Evolutionary conservation across 108 stramenopile genomes (phyloP).

Genomic region (Cyclotella cryptica): DNA sequence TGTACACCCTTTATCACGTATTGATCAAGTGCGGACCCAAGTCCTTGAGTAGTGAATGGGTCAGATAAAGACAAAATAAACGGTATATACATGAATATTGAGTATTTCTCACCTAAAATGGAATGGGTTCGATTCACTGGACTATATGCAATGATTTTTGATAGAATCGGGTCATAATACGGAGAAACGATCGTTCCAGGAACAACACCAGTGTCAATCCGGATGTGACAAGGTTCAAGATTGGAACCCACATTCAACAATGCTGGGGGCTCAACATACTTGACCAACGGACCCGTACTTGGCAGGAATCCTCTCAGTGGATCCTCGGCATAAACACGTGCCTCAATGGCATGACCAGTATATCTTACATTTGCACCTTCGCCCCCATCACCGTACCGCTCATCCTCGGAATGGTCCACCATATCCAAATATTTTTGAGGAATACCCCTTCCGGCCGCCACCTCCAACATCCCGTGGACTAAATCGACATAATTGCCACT

Average conservation of each 20-base stretch:
- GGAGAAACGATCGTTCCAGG: conserved; percentile 89
- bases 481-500: conserved; percentile 71
- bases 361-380: conserved; percentile 61
- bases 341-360: conserved; percentile 85
- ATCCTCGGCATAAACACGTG: conserved; percentile 98
- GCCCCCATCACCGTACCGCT: conserved; percentile 35
- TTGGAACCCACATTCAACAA: conserved; percentile 31
- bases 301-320: conserved; percentile 95
- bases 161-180: conserved; percentile 97
- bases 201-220: conserved; percentile 93
- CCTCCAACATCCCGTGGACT: conserved; percentile 91
- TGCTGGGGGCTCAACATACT: conserved; percentile 69
- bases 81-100: not conserved
- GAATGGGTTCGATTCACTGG: conserved; percentile 65
- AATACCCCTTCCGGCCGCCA: conserved; percentile 81
- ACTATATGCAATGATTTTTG: conserved; percentile 89
- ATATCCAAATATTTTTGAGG: conserved; percentile 64
- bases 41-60: not conserved
- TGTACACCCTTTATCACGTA: conserved; percentile 93
- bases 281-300: conserved; percentile 80
- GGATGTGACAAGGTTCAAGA: conserved; percentile 50
- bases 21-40: conserved; percentile 83
- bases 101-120: conserved; percentile 50
- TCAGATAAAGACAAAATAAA: not conserved
- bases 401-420: conserved; percentile 44